A percentile compares a stretch with the other conserved stretches of the same genome.
Evolutionary conservation across 2,329 filamentous ascomycete species (phyloP).

Genomic region (Fusarium coicis): DNA sequence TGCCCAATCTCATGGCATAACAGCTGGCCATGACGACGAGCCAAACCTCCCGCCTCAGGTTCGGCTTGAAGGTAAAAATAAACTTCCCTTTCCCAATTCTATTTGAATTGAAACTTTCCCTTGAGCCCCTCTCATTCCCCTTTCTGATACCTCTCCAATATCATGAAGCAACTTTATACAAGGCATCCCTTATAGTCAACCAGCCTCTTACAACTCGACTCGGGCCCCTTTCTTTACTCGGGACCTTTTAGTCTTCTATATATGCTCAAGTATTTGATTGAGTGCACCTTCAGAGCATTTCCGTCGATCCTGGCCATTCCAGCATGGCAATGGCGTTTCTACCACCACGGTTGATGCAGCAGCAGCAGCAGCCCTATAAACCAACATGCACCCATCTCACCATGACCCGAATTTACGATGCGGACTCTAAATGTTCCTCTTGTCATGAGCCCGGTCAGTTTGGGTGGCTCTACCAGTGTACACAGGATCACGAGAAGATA

Average conservation of each 20-base stretch:
- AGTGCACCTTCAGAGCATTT: not conserved
- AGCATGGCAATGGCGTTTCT: slow-evolving; percentile 27
- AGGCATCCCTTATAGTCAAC: slow-evolving; percentile 14
- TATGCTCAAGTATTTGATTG: not conserved
- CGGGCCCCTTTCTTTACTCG: not conserved
- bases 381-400: slow-evolving; percentile 72
- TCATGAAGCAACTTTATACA: slow-evolving; percentile 20
- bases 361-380: slow-evolving; percentile 39
- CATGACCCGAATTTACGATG: slow-evolving; percentile 73
- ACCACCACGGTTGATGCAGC: slow-evolving; percentile 14
- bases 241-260: not conserved
- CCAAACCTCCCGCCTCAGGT: not conserved
- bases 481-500: slow-evolving; percentile 67
- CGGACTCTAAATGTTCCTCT: slow-evolving; percentile 62
- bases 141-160: not conserved
- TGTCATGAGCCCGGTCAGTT: slow-evolving; percentile 67
- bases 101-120: not conserved
- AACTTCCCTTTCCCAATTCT: not conserved
- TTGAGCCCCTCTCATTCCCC: not conserved
- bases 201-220: not conserved
- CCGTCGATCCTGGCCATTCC: not conserved
- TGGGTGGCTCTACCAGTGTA: slow-evolving; percentile 81
- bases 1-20: slow-evolving; percentile 23
- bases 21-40: not conserved
- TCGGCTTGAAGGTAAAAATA: not conserved